Conservation (phyloP, 106 monocot genomes). For the Alisma plantagoaquatica region DNA sequence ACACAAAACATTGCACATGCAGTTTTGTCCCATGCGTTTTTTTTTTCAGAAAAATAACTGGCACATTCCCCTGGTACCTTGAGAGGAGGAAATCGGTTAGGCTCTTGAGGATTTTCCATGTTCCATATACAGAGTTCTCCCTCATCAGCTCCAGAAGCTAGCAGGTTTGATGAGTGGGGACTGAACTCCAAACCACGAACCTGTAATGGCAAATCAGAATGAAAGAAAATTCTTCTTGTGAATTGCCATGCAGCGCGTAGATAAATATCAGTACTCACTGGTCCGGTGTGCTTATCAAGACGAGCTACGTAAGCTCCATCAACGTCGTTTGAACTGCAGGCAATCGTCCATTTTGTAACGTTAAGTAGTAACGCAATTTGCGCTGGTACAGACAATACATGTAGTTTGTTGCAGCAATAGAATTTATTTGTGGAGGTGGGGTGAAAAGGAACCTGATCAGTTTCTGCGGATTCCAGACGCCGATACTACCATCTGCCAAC, state of each 20-base stretch:
- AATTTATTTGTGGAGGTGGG: not conserved
- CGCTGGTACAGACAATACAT: too few relatives aligned
- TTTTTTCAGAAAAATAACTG: too few relatives aligned
- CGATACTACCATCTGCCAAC: constrained; percentile 61
- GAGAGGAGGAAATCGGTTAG: constrained; percentile 56
- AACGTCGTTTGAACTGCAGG: constrained; percentile 57
- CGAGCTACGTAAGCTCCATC: constrained; percentile 53
- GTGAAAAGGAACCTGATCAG: constrained; percentile 39
- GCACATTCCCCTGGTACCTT: constrained; percentile 73
- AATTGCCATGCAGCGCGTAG: not conserved
- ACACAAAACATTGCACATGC: too few relatives aligned
- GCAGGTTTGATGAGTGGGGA: constrained; percentile 50
- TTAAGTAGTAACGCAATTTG: constrained; percentile 6
- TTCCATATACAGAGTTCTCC: constrained; percentile 95
- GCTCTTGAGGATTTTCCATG: constrained; percentile 63
- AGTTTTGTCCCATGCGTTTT: too few relatives aligned
- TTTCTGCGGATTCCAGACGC: constrained; percentile 71
- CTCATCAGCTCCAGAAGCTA: constrained; percentile 96
- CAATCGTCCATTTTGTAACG: constrained; percentile 1
- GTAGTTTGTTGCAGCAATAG: too few relatives aligned
- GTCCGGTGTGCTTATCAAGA: constrained; percentile 76
- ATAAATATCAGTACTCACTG: constrained; percentile 32
- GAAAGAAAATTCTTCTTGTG: not conserved
- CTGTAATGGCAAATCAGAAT: constrained; percentile 16
- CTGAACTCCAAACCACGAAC: constrained; percentile 88